Evolutionary conservation across 768 basidiomycete species (phyloP), one percentile per base, ranked within the genome.

Genomic region (Tricholoma sp.): DNA sequence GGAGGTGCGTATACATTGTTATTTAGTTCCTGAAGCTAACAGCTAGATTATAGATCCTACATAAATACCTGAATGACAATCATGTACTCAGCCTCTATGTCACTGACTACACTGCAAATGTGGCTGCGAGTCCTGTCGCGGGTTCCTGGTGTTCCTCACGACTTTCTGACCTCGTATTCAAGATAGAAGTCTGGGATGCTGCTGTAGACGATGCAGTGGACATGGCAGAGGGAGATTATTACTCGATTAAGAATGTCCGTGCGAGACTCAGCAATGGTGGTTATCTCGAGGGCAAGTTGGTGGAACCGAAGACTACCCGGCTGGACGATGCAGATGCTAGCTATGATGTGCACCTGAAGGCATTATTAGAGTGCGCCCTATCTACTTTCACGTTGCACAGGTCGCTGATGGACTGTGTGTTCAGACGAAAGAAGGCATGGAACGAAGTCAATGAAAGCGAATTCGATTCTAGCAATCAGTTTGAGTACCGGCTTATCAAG

Each of bases 51-150:
- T 10, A 88, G 86, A 73, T 88, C 17, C 56, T 87, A 9, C 67
- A 77, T 52, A 76, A 71, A 8, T 72, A 77, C 50, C 20, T 58
- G 48, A 78, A 74, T 56, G 63, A 70, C n/a, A 67, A 70, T 34
- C 67, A 61, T 6, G 70, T 77, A 2, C 74, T 76, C 56, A 76
- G 68, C 31, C 57, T 88, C 11, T 86, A 81, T 65, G 83, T 86
- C 51, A 88, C 87, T 1, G 87, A 89, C 61, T 88, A 86, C 63
- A 85, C 86, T 6, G 60, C 58, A 41, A 82, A 81, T 53, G 49
- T 68, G 4, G 57, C 60, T 6, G 61, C 75, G 42, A 55, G 54
- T 3, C 63, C 71, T 13, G 59, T 74, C n/a, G 69, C 74, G 53
- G 70, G 72, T 6, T 52, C 67, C 44, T 83, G 79, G 79, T 84